Base-by-base conservation (phyloP, 1,284 basidiomycete species). In the Exobasidium cylindrosporum region DNA sequence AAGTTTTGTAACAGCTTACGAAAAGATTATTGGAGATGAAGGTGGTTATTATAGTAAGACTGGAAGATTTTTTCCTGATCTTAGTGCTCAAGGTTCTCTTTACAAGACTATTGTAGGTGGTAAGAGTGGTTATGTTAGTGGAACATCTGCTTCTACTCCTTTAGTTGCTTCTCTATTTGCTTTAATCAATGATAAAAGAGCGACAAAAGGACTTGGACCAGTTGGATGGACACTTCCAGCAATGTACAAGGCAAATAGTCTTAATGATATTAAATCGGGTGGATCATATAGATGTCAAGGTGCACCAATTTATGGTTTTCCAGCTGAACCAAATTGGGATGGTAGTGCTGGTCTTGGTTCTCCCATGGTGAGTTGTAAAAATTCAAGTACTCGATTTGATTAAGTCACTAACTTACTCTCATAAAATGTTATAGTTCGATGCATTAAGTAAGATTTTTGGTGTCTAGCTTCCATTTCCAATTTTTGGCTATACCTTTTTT, bases 241-340 rank as follows among this genome's bases (percentile, higher is more conserved):
- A 23, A 28, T 66, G 17, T 66, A 66, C 62, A 64, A 63, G 26
- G 26, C 44, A 2, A 60, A 24, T 31, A 83, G 76, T 6, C 56
- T 66, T 55, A 60, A 59, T 13, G 64, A 66, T 54, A 28, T 66
- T 50, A 55, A 53, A 14, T 21, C n/a, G 4, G 64, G 64, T 45
- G 50, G 46, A 7, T 31, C 40, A 11, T 43, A 23, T 26, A 43
- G 44, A 13, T 66, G 64, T 49, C n/a, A n/a, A n/a, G 47, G 56
- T 13, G 24, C 10, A 23, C 52, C 54, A n/a, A 40, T 17, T 10
- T 29, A 44, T 14, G 61, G 62, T 17, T 65, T 65, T 54, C 61
- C 61, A 23, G 61, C 61, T n/a, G 31, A 31, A 3, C n/a, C n/a
- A 5, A 54, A 54, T 5, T 65, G 53, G 26, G 63, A 65, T 40